Conservation (phyloP, 176 grass and related monocot genomes). For the Bonia amplexicaulis region DNA sequence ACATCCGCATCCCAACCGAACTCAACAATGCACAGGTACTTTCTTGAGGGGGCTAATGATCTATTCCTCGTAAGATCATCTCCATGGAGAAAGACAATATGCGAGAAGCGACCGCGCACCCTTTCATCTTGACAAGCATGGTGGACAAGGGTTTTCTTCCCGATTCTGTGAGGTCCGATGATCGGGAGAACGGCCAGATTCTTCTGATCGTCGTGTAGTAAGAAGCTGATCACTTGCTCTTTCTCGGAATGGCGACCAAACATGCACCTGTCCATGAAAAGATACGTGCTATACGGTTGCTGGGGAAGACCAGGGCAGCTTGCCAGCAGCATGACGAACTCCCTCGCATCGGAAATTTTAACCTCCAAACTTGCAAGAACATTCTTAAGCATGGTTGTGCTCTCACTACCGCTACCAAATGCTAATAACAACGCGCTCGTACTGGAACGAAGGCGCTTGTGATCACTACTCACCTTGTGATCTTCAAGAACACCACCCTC, state of each 20-base stretch:
- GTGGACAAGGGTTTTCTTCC: slow-evolving; percentile 33
- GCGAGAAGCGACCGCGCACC: background rate
- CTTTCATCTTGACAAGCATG: slow-evolving; percentile 28
- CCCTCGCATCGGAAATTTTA: slow-evolving; percentile 14
- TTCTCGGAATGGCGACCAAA: background rate
- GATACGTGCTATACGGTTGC: too few relatives aligned
- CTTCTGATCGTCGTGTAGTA: background rate
- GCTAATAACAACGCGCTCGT: background rate
- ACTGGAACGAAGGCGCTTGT: slow-evolving; percentile 12
- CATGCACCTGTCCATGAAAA: too few relatives aligned
- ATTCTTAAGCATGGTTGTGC: background rate
- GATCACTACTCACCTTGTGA: slow-evolving; percentile 7
- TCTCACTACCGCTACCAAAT: background rate
- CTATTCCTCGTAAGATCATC: background rate
- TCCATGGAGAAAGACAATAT: background rate
- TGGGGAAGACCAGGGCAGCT: too few relatives aligned
- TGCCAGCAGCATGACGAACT: slow-evolving; percentile 13
- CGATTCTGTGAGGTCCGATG: background rate
- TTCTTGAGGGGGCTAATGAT: background rate
- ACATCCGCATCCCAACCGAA: background rate
- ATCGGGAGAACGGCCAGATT: slow-evolving; percentile 6
- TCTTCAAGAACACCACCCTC: background rate
- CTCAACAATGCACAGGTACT: slow-evolving; percentile 1
- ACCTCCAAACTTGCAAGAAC: slow-evolving; percentile 17
- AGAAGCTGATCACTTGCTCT: slow-evolving; percentile 19